Conservation (phyloP, 140 eudicot species). For the Oenanthe javanica region DNA sequence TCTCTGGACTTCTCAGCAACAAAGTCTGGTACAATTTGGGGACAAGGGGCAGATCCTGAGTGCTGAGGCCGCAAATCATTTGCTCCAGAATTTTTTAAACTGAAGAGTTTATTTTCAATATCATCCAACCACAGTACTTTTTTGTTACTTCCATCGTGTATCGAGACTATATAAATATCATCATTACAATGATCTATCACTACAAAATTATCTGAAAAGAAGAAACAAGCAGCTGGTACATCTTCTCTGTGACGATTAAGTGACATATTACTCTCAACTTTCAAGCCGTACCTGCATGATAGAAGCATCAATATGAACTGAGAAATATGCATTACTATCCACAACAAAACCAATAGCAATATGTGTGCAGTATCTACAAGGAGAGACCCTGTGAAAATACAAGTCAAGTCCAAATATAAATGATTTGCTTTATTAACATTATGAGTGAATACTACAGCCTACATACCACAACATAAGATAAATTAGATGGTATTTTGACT, state of each 20-base stretch:
- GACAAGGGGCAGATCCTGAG: slow-evolving; percentile 10
- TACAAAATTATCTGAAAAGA: slow-evolving; percentile 76
- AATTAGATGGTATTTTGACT: background rate
- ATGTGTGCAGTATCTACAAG: background rate
- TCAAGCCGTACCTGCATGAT: slow-evolving; percentile 80
- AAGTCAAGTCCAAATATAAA: background rate
- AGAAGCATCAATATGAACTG: slow-evolving; percentile 3
- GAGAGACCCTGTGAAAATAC: background rate
- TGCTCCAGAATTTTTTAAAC: slow-evolving; percentile 27
- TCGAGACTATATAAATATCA: slow-evolving; percentile 59
- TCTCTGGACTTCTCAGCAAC: slow-evolving; percentile 60
- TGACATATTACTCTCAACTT: slow-evolving; percentile 74
- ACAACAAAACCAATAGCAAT: background rate
- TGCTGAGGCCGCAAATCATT: slow-evolving; percentile 15
- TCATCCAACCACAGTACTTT: slow-evolving; percentile 53
- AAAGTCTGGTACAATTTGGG: slow-evolving; percentile 35
- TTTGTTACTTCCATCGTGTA: slow-evolving; percentile 40
- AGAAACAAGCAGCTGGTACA: slow-evolving; percentile 90
- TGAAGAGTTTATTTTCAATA: slow-evolving; percentile 47
- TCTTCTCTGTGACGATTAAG: slow-evolving; percentile 58
- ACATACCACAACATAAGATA: background rate
- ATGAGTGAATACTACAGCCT: background rate
- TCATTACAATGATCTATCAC: slow-evolving; percentile 69
- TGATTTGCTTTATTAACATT: background rate
- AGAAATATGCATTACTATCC: background rate